Conservation (phyloP, 2,329 filamentous ascomycete genomes). For the Aspergillus bombycis region DNA sequence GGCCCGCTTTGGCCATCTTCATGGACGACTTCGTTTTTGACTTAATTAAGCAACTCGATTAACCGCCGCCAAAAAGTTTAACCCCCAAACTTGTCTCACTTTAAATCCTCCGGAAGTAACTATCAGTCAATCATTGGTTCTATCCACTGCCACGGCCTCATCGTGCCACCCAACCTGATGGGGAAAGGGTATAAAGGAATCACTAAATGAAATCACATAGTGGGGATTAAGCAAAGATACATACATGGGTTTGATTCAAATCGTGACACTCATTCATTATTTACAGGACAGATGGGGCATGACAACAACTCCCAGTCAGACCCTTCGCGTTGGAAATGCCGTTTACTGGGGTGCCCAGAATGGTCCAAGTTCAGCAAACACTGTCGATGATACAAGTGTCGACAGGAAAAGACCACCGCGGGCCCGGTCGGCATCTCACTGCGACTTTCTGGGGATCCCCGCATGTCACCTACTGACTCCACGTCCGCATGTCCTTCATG, state of each 20-base stretch:
- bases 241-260: neutral
- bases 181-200: neutral
- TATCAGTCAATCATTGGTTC: too few relatives aligned
- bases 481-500: constrained; percentile 20
- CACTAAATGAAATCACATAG: neutral
- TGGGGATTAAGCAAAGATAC: constrained; percentile 8
- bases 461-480: constrained; percentile 11
- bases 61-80: neutral
- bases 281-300: constrained; percentile 41
- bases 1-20: too few relatives aligned
- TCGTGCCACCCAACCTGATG: neutral
- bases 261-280: constrained; percentile 31
- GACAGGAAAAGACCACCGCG: constrained; percentile 52
- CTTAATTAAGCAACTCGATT: neutral
- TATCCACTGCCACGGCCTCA: too few relatives aligned
- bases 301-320: constrained; percentile 29
- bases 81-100: neutral
- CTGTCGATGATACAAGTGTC: constrained; percentile 52
- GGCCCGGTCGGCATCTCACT: constrained; percentile 25
- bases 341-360: constrained; percentile 11
- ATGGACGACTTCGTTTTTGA: neutral
- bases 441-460: constrained; percentile 10
- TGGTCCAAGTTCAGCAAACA: constrained; percentile 42
- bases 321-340: constrained; percentile 27
- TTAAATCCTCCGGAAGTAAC: neutral